These are phyloP conservation scores for Podospora anserina DNA, from an alignment of 495 filamentous ascomycete genomes.

Conservation along the genomic window DNA sequence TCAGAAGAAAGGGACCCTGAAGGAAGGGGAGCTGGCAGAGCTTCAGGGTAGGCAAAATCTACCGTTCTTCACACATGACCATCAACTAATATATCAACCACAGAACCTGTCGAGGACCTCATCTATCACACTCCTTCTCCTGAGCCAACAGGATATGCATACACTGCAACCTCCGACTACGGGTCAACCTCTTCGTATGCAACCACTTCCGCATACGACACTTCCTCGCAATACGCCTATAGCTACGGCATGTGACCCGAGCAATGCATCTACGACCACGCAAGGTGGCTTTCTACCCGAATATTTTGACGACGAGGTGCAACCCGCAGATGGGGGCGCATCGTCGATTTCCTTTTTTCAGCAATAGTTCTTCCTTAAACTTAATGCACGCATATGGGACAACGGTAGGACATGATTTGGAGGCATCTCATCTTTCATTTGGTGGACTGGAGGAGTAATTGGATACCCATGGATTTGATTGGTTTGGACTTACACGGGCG, in stretches of 20 bases:
- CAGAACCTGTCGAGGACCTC: conserved; percentile 31
- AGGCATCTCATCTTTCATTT: not conserved
- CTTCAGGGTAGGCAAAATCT: not conserved
- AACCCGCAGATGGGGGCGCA: not conserved
- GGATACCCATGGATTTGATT: not conserved
- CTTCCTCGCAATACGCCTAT: not conserved
- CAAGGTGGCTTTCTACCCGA: not conserved
- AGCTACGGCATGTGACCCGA: conserved; percentile 1
- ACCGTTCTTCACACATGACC: not conserved
- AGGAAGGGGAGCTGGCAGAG: conserved; percentile 9
- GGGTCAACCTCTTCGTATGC: not conserved
- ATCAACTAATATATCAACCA: not conserved
- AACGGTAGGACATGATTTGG: not conserved
- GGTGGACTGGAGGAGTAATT: not conserved
- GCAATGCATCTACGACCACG: not conserved
- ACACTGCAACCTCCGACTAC: not conserved
- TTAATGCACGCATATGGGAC: not conserved
- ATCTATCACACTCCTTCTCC: conserved; percentile 28
- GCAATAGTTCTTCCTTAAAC: not conserved
- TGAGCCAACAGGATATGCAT: conserved; percentile 8
- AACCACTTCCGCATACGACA: not conserved
- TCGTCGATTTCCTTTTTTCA: not conserved
- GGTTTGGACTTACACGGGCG: not conserved
- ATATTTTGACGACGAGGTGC: not conserved
- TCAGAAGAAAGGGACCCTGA: conserved; percentile 31